Evolutionary conservation across 768 basidiomycete genomes (phyloP).

Genomic region (Mrakia hoshinonis): DNA sequence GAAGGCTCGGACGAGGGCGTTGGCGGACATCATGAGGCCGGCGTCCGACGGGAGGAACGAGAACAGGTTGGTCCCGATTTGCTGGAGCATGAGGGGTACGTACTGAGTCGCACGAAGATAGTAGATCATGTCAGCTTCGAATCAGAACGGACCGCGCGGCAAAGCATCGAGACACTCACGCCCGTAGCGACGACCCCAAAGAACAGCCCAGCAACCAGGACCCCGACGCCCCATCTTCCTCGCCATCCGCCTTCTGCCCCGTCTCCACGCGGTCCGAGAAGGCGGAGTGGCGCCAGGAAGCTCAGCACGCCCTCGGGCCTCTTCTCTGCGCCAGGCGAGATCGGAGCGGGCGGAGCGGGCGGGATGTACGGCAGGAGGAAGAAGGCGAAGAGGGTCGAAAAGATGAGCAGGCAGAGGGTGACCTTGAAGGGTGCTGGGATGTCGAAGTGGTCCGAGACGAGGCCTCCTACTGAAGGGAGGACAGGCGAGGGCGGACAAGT

Average conservation of each 20-base stretch:
- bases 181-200: neutral
- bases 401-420: conserved; percentile 35
- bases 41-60: neutral
- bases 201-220: neutral
- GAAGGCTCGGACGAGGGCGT: conserved; percentile 33
- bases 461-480: conserved; percentile 26
- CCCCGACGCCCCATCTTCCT: neutral
- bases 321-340: conserved; percentile 25
- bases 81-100: conserved; percentile 17
- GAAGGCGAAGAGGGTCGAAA: conserved; percentile 34
- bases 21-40: conserved; percentile 31
- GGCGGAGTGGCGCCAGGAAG: neutral
- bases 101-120: neutral
- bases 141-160: neutral
- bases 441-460: conserved; percentile 31
- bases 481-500: neutral
- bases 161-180: neutral
- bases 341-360: too few relatives aligned
- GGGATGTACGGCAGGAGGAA: conserved; percentile 32
- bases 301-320: conserved; percentile 5
- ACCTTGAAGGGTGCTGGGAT: conserved; percentile 36
- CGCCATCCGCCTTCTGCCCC: neutral
- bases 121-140: neutral
- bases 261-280: neutral
- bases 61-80: conserved; percentile 1